A percentile compares a stretch with the other conserved stretches of the same genome.
These are phyloP conservation scores for Talaromyces proteolyticus DNA, from an alignment of 495 filamentous ascomycete species.

Conservation along the genomic window DNA sequence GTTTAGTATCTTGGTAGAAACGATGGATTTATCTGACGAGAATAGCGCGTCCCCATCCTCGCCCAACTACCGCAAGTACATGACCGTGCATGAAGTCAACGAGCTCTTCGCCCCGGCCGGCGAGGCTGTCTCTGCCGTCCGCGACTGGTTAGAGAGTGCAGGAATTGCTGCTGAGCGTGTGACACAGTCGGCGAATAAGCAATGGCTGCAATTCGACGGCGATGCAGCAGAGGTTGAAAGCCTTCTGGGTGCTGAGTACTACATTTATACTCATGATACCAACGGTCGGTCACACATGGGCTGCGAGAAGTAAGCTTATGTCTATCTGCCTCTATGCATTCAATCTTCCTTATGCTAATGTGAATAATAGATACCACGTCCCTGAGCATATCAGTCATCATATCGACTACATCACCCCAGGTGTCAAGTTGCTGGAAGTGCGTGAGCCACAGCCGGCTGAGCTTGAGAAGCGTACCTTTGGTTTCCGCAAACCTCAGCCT, in stretches of 20 bases:
- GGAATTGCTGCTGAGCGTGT: constrained; percentile 43
- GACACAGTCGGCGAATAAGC: constrained; percentile 37
- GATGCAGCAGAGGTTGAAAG: constrained; percentile 45
- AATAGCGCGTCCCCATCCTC: constrained; percentile 36
- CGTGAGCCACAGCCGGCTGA: constrained; percentile 4
- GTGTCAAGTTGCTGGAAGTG: constrained; percentile 24
- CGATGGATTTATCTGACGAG: constrained; percentile 24
- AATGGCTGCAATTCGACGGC: constrained; percentile 51
- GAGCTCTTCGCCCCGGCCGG: constrained; percentile 44
- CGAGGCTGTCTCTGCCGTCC: constrained; percentile 35
- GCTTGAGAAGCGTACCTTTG: constrained; percentile 11
- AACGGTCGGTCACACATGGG: constrained; percentile 41
- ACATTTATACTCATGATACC: constrained; percentile 44
- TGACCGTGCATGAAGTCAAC: constrained; percentile 39
- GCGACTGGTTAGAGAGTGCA: constrained; percentile 40
- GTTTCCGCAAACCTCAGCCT: constrained; percentile 23
- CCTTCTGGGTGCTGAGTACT: constrained; percentile 53
- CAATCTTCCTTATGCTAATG: too few species aligned
- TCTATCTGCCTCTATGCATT: background rate
- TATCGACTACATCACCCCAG: constrained; percentile 54
- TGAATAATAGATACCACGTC: constrained; percentile 41
- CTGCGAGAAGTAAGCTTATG: constrained; percentile 29
- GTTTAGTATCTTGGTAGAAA: constrained; percentile 1
- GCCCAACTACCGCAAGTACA: constrained; percentile 47
- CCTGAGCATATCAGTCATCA: constrained; percentile 44